Evolutionary conservation across 805 yeast species (phyloP).

Genomic region (Lipomyces anomalus): DNA sequence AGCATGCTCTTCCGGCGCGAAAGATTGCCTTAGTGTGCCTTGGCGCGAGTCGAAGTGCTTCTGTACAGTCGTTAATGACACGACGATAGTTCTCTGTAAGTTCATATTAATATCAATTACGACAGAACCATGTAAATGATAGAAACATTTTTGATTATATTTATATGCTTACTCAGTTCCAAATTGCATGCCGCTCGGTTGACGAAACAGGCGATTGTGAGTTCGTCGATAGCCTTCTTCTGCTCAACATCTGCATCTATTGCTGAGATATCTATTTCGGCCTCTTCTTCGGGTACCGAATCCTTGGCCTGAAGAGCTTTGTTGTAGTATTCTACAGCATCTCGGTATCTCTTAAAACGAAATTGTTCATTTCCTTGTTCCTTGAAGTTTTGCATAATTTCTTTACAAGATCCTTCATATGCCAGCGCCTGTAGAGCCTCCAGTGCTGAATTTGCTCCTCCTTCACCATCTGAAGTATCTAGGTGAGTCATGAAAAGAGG

Average conservation of each 20-base stretch:
- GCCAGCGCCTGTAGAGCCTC: slow-evolving; percentile 91
- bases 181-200: slow-evolving; percentile 92
- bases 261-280: slow-evolving; percentile 9
- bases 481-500: slow-evolving; percentile 93
- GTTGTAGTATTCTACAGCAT: slow-evolving; percentile 73
- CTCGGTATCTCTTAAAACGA: slow-evolving; percentile 60
- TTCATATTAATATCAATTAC: too few species aligned
- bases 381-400: slow-evolving; percentile 81
- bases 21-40: slow-evolving; percentile 76
- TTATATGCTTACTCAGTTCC: too few species aligned
- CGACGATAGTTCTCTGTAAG: slow-evolving; percentile 80
- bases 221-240: slow-evolving; percentile 31
- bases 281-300: slow-evolving; percentile 24
- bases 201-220: slow-evolving; percentile 59
- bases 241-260: slow-evolving; percentile 13
- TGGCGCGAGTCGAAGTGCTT: slow-evolving; percentile 59
- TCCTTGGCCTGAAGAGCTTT: slow-evolving; percentile 72
- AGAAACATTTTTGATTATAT: too few species aligned
- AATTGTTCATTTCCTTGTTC: slow-evolving; percentile 89
- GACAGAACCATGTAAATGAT: too few species aligned
- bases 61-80: slow-evolving; percentile 80
- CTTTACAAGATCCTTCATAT: slow-evolving; percentile 93
- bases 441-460: slow-evolving; percentile 58
- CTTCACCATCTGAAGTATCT: slow-evolving; percentile 69
- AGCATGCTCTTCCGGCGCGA: slow-evolving; percentile 77